These are phyloP conservation scores for Cylindrodendrum hubeiense DNA, from an alignment of 2,329 filamentous ascomycete genomes.

Conservation along the genomic window DNA sequence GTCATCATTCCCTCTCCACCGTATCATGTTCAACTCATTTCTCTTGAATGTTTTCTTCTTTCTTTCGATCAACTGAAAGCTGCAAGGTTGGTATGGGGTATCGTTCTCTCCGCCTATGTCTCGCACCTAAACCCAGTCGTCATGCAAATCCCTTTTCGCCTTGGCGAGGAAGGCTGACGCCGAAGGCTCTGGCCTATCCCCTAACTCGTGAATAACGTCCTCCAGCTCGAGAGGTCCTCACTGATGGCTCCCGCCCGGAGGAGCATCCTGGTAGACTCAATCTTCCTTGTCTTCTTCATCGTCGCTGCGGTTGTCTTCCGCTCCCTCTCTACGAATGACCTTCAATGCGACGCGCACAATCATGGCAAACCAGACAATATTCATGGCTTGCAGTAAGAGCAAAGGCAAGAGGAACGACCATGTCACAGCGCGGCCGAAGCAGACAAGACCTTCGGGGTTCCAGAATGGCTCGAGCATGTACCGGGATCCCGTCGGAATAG, in stretches of 20 bases:
- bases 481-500: slow-evolving; percentile 1
- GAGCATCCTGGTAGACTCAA: neutral
- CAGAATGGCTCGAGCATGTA: slow-evolving; percentile 25
- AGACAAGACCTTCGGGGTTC: slow-evolving; percentile 21
- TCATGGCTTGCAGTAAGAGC: slow-evolving; percentile 22
- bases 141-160: neutral
- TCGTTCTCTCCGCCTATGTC: neutral
- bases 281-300: slow-evolving; percentile 21
- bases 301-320: slow-evolving; percentile 27
- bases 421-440: slow-evolving; percentile 15
- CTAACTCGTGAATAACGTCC: neutral
- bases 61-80: neutral
- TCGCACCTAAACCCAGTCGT: neutral
- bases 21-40: neutral
- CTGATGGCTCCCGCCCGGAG: neutral
- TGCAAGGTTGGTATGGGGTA: neutral
- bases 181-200: neutral
- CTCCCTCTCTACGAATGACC: slow-evolving; percentile 19
- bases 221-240: neutral
- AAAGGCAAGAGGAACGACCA: slow-evolving; percentile 24
- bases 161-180: neutral
- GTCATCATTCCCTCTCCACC: neutral
- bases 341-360: slow-evolving; percentile 23
- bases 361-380: slow-evolving; percentile 26
- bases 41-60: neutral